Evolutionary conservation across 352 stramenopile species (phyloP), one percentile per base, ranked within the genome.

Genomic region (Phytophthora rubi): DNA sequence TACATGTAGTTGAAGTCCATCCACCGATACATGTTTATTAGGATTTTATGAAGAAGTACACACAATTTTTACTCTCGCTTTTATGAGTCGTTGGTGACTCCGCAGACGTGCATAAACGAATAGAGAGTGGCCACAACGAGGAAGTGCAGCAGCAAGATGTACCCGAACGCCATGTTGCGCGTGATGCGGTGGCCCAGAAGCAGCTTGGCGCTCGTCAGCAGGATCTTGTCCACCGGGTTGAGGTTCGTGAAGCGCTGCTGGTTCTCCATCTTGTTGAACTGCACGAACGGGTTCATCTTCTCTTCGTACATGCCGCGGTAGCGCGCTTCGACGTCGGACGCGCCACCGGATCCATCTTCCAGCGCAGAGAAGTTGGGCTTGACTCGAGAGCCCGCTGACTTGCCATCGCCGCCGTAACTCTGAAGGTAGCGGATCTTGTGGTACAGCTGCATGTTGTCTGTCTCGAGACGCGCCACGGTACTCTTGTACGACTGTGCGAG

Each of bases 381-480:
- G 1, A 77, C 37, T 15, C 73, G 65, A 51, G 69, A 68, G 7
- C 57, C 44, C 7, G 47, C 54, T 49, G 64, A 58, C 30, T 68
- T 73, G 30, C 47, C 71, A 28, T 65, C 77, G 3, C 66, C 67
- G n/a, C 79, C 72, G 62, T 93, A 94, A 73, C 83, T 97, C 57
- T 95, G 84, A 53, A 96, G 56, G 62, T 93, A 95, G 4, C 89
- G 83, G 56, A 97, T 92, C 75, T 97, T 98, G 69, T 97, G 84
- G 64, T 97, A 97, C 13, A 98, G 73, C 65, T 96, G 85, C 79
- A 97, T 92, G 78, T 98, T 98, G 76, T 97, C 92, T 0, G 80
- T 82, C 73, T 97, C 89, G 32, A 98, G 79, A 32, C 85, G 87
- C 3, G 85, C 60, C 18, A 89, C 85, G 28, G 86, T 88, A 58